Base-by-base conservation (phyloP, 768 basidiomycete genomes). In the Boletus coccyginus region DNA sequence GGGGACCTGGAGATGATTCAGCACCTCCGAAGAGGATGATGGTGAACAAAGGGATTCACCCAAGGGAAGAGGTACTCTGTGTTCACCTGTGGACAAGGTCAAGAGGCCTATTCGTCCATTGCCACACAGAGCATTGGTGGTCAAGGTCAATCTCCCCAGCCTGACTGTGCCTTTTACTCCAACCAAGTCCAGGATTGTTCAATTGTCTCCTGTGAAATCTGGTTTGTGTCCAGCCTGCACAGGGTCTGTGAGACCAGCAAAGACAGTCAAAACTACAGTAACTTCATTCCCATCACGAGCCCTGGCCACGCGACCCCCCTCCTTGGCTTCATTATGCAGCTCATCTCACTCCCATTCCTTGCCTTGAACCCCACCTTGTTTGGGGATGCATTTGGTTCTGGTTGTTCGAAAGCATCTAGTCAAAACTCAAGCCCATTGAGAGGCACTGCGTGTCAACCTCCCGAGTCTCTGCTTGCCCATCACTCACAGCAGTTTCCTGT, bases 101-200 rank as follows among this genome's bases (percentile, higher is more conserved):
- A 66, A 74, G 52, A 77, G 87, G 41, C 81, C 89, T 9, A 88
- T 91, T 53, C 91, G 88, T 60, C 90, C 90, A 29, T 76, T 88
- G 54, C 85, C 88, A 53, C 83, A 86, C 44, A 74, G 86, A 57
- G 81, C 83, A 4, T 70, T 76, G 60, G 73, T 78, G 21, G 72
- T 83, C 54, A 81, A 80, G 62, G 74, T 78, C 54, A 66, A 63
- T 21, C 61, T 71, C 21, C 72, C 70, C 47, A 79, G 68, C 9
- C 69, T 83, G 13, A 65, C 73, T 5, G 66, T 72, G 10, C 80
- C 86, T n/a, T 75, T 81, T 9, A 71, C 75, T 17, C 77, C 79
- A 38, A 77, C 82, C 19, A 73, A 70, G 54, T 66, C 77, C 17
- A 81, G 73, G 61, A 65, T 73, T 33, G 78, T 53, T 52, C 60